Conservation (phyloP, 306 rosid genomes). For the Acmispon strigosus region DNA sequence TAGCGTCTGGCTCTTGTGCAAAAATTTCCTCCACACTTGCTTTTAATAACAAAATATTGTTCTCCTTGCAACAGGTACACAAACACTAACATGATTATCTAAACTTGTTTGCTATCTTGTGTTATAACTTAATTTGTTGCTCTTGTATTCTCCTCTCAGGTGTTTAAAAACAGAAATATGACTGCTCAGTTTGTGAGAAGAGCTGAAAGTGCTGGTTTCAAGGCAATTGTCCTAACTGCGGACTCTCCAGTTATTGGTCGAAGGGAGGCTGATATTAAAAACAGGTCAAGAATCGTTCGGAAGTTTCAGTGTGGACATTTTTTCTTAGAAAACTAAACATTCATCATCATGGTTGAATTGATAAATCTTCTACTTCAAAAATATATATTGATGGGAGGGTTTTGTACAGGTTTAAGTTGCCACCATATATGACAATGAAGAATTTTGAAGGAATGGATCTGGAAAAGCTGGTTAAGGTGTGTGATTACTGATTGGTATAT, state of each 20-base stretch:
- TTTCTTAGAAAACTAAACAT: too few relatives aligned
- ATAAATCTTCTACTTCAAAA: neutral
- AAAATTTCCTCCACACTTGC: too few relatives aligned
- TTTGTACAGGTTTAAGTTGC: constrained; percentile 56
- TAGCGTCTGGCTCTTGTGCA: neutral
- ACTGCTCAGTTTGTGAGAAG: constrained; percentile 80
- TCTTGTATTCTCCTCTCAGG: constrained; percentile 33
- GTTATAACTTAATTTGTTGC: neutral
- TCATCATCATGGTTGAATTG: neutral
- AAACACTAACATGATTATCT: neutral
- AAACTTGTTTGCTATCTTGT: neutral
- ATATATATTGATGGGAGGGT: neutral
- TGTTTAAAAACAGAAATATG: constrained; percentile 60
- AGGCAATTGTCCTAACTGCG: constrained; percentile 89
- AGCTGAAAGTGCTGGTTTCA: constrained; percentile 96
- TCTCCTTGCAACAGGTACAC: neutral
- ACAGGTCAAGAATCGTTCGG: constrained; percentile 53
- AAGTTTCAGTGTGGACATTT: neutral
- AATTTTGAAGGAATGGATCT: constrained; percentile 75
- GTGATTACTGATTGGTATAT: neutral
- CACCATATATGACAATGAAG: constrained; percentile 59
- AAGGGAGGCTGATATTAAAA: constrained; percentile 86
- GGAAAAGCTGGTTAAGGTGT: constrained; percentile 59
- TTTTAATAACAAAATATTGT: neutral
- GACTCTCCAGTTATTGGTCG: constrained; percentile 89